Evolutionary conservation across 2,329 filamentous ascomycete genomes (phyloP).

Genomic region (Penicillium sp.): DNA sequence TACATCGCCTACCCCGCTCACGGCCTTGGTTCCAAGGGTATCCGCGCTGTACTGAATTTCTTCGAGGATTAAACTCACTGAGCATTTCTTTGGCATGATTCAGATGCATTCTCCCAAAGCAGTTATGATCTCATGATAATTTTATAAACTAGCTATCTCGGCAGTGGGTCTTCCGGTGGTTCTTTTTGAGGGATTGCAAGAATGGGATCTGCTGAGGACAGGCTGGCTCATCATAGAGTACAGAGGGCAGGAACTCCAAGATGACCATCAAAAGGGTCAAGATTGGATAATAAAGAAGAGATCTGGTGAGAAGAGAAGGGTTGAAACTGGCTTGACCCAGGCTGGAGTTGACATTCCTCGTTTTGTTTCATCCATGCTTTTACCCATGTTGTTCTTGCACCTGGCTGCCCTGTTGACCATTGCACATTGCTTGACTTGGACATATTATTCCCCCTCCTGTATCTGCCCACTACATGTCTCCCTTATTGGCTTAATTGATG

Average conservation of each 20-base stretch:
- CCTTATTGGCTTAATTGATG: not conserved
- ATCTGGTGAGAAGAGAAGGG: not conserved
- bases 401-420: not conserved
- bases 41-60: constrained; percentile 85
- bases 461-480: constrained; percentile 7
- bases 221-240: not conserved
- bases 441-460: constrained; percentile 13
- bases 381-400: not conserved
- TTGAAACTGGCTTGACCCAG: not conserved
- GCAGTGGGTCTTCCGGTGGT: not conserved
- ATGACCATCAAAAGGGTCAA: not conserved
- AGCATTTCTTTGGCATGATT: not conserved
- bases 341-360: not conserved
- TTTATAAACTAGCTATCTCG: not conserved
- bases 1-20: constrained; percentile 90
- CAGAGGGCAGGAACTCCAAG: not conserved
- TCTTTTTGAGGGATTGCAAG: not conserved
- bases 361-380: not conserved
- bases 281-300: not conserved
- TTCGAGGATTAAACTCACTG: constrained; percentile 64
- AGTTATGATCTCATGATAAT: constrained; percentile 16
- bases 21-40: constrained; percentile 78
- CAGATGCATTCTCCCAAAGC: constrained; percentile 1
- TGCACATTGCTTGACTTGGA: constrained; percentile 2
- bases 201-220: not conserved